Evolutionary conservation across 208 protist species (phyloP), one percentile per base, ranked within the genome.

Genomic region (Crithidia acanthocephali): DNA sequence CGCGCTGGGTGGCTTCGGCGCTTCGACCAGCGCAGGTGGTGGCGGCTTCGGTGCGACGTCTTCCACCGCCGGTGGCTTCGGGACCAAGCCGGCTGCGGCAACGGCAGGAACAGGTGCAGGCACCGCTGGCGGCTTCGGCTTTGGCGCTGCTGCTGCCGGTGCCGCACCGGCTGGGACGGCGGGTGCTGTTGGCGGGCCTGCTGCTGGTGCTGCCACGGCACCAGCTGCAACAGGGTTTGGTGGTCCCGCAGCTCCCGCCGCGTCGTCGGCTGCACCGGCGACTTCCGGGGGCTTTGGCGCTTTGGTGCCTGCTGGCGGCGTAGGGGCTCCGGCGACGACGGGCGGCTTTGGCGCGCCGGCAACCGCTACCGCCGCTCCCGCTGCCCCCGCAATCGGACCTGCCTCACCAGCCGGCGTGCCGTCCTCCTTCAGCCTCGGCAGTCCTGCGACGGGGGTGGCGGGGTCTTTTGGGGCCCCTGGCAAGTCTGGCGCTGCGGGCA

Each of bases 171-270:
- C 45, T 18, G 30, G 33, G 33, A 28, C 56, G 18, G 18, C 13
- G 44, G 44, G 9, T 20, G 4, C 53, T 13, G 56, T 48, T 1
- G 45, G 52, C 35, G 61, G 62, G 22, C 18, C 63, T 22, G 75
- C 69, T 50, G 42, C 62, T 66, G 47, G 22, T 45, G 52, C 44
- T 27, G 50, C 56, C 44, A 20, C 48, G 9, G 61, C 64, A 40
- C 57, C 58, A n/a, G 45, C 62, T 10, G 45, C 76, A 13, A 22
- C 56, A 30, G 76, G 75, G 8, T 79, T 80, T 40, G 69, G 74
- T 6, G 51, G 63, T 6, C 20, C 68, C 37, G 67, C 35, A 15
- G 48, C 47, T 4, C 11, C 67, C 16, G 68, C 47, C 1, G n/a
- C 60, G 27, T 40, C 64, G 5, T 59, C 52, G 42, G 23, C 47